Base-by-base conservation (phyloP, 2,329 filamentous ascomycete genomes). In the Pochonia chlamydosporia region DNA sequence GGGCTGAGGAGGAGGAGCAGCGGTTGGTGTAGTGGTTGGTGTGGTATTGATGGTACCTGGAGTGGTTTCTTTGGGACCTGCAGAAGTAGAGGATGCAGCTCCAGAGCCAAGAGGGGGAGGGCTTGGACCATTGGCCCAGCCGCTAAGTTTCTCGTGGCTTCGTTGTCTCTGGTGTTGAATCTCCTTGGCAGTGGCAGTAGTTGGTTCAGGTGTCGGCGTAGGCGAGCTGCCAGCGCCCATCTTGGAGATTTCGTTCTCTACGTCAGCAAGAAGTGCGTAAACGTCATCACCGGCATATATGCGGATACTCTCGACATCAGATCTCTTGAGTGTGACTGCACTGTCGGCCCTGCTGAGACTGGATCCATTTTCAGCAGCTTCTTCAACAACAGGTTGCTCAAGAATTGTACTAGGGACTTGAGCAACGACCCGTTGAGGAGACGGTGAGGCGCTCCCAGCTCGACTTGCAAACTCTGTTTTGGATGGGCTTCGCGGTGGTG, bases 221-320 rank as follows among this genome's bases (percentile, higher is more conserved):
- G 43, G 23, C 10, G 10, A 43, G 25, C 49, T 50, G 23, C 53
- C 52, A 40, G 50, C 55, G 53, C 60, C 61, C 59, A 70, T 66
- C 48, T 63, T 66, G 44, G 59, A 63, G 44, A 68, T 65, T 43
- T 70, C 66, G 40, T 64, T 59, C 62, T 87, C 82, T 13, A 87
- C 83, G 53, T 87, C 83, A 1, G 78, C 80, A 35, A 87, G 69
- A 2, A 87, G 71, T 2, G 79, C 76, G 53, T 82, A 85, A 8
- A 88, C 76, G 40, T 85, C 82, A 49, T 79, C 78, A 49, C 82
- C 82, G 20, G 81, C 82, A 53, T 86, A 87, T 54, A 87, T 75
- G 20, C 79, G 78, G 50, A 86, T 86, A 59, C 81, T 85, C 61
- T 86, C 79, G 31, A 81, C 72, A 20, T 73, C 73, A 11, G 63